phyloP scores from a whole-genome alignment of 73 alveolate genomes.

The Uronychia setigera region DNA sequence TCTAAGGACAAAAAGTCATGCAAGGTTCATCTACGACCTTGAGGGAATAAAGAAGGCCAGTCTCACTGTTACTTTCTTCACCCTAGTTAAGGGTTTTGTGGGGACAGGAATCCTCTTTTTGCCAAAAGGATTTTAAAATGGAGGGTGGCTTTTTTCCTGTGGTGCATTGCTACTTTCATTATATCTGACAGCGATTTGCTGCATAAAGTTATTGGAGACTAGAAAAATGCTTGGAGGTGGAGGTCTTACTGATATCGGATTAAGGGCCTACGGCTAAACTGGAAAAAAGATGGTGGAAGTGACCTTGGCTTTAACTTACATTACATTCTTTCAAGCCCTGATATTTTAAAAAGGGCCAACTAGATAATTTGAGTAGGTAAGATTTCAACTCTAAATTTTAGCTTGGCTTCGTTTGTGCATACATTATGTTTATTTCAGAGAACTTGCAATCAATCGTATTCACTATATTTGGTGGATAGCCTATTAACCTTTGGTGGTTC shows the following conservation, averaged over 20 bases:
- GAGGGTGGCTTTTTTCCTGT: conserved; percentile 43
- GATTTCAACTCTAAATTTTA: no score
- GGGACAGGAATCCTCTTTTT: conserved; percentile 43
- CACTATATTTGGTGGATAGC: conserved; percentile 5
- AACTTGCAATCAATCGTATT: conserved; percentile 1
- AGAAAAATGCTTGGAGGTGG: not conserved
- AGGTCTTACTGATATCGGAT: not conserved
- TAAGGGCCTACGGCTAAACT: conserved; percentile 15
- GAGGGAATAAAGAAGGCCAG: conserved; percentile 21
- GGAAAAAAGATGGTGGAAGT: conserved; percentile 37
- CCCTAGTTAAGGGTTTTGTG: conserved; percentile 61
- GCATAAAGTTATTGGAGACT: conserved; percentile 17
- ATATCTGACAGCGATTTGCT: conserved; percentile 11
- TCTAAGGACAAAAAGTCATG: no score
- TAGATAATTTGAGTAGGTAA: no score
- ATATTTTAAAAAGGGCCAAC: not conserved
- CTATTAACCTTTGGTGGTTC: conserved; percentile 25
- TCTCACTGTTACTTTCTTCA: conserved; percentile 30
- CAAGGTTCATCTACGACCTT: no score
- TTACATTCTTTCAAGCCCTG: not conserved
- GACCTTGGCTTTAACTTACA: conserved; percentile 13
- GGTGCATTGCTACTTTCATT: conserved; percentile 7
- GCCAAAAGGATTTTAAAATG: conserved; percentile 41
- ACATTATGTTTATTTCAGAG: conserved; percentile 30
- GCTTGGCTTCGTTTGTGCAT: conserved; percentile 39